Evolutionary conservation across 768 basidiomycete species (phyloP).

Genomic region (Collybiopsis confluens): DNA sequence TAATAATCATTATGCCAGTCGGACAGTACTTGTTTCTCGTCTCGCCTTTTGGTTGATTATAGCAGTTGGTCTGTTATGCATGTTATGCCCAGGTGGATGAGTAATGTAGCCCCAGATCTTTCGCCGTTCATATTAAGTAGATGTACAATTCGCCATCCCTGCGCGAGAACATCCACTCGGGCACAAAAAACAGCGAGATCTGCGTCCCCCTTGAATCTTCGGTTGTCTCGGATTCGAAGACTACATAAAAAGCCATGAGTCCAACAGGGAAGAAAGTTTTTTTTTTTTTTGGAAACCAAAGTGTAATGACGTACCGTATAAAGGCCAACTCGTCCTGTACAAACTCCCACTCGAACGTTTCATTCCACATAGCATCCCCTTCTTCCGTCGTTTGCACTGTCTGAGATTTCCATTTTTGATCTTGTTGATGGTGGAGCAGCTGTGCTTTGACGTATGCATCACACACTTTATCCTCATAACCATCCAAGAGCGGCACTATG

Average conservation of each 20-base stretch:
- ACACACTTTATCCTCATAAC: conserved; percentile 31
- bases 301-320: conserved; percentile 34
- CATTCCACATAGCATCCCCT: conserved; percentile 40
- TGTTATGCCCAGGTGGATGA: conserved; percentile 24
- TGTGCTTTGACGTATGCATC: conserved; percentile 41
- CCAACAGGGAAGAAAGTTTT: neutral
- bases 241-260: neutral
- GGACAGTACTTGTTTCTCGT: no score
- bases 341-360: conserved; percentile 45
- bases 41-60: no score
- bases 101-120: conserved; percentile 35
- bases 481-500: conserved; percentile 45
- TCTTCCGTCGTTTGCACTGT: conserved; percentile 30
- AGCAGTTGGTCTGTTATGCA: no score
- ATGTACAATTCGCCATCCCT: conserved; percentile 45
- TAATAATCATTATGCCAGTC: no score
- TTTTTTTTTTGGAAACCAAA: no score
- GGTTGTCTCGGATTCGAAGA: conserved; percentile 22
- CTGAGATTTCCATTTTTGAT: conserved; percentile 41
- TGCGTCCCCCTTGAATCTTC: conserved; percentile 40
- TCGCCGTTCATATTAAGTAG: conserved; percentile 51
- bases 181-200: conserved; percentile 50
- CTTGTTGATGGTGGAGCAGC: conserved; percentile 34
- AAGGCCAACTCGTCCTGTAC: conserved; percentile 49
- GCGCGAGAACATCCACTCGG: conserved; percentile 39